Percentiles rank a stretch among this genome's conserved stretches.
phyloP scores from a whole-genome alignment of 2,329 filamentous ascomycete genomes.

The Teratosphaeria gauchensis region DNA sequence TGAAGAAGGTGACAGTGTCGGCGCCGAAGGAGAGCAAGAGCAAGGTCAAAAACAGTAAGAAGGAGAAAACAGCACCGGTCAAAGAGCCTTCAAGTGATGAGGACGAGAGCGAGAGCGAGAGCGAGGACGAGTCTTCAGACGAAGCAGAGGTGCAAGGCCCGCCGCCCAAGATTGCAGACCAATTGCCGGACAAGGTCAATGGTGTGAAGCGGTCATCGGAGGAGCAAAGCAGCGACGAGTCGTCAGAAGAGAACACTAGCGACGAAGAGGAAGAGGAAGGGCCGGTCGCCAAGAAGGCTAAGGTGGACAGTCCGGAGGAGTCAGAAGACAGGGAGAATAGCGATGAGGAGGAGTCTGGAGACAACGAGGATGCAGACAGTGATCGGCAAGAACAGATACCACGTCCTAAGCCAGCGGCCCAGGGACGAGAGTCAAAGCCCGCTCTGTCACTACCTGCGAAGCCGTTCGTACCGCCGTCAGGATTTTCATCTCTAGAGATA shows the following conservation, averaged over 20 bases:
- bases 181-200: slow-evolving; percentile 14
- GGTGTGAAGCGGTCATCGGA: slow-evolving; percentile 22
- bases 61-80: neutral
- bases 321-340: slow-evolving; percentile 2
- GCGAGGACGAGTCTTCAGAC: slow-evolving; percentile 1
- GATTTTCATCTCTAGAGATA: slow-evolving; percentile 42
- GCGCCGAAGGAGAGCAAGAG: slow-evolving; percentile 3
- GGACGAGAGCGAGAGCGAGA: slow-evolving; percentile 3
- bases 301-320: slow-evolving; percentile 1
- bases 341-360: slow-evolving; percentile 1
- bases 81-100: slow-evolving; percentile 6
- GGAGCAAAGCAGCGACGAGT: slow-evolving; percentile 1
- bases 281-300: slow-evolving; percentile 8
- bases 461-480: slow-evolving; percentile 27
- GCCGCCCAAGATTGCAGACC: slow-evolving; percentile 1
- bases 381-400: neutral
- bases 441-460: slow-evolving; percentile 11
- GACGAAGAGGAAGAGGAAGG: slow-evolving; percentile 4
- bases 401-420: neutral
- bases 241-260: slow-evolving; percentile 6
- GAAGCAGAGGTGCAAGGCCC: neutral
- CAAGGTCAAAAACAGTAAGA: slow-evolving; percentile 1
- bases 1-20: slow-evolving; percentile 18
- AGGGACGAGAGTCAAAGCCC: neutral
- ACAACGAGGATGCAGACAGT: slow-evolving; percentile 1